These are phyloP conservation scores for Dillenia suffruticosa DNA, from an alignment of 164 flowering plant genomes.

Conservation along the genomic window DNA sequence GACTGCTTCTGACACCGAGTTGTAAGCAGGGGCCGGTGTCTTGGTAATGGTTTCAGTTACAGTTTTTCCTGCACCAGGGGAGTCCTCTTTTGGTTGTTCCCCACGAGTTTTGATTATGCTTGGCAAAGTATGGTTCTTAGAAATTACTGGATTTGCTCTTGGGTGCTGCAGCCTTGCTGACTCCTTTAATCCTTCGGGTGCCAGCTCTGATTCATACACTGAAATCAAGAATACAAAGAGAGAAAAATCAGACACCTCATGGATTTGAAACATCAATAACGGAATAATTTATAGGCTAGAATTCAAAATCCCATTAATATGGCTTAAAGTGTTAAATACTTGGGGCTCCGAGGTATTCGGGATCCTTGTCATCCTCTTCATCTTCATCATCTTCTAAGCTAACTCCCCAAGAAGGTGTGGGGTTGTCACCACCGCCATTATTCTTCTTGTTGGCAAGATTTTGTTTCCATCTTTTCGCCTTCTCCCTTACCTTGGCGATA, in stretches of 20 bases:
- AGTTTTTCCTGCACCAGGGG: slow-evolving; percentile 19
- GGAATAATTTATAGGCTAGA: neutral
- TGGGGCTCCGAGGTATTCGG: slow-evolving; percentile 73
- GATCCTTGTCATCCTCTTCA: slow-evolving; percentile 39
- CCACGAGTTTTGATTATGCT: neutral
- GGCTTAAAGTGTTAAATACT: slow-evolving; percentile 30
- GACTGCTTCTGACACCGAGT: slow-evolving; percentile 35
- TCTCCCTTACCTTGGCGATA: slow-evolving; percentile 63
- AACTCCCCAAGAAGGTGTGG: slow-evolving; percentile 48
- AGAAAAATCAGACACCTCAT: neutral
- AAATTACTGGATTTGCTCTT: slow-evolving; percentile 23
- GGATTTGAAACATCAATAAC: neutral
- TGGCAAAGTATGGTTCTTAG: slow-evolving; percentile 29
- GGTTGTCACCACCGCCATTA: slow-evolving; percentile 25
- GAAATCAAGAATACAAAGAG: slow-evolving; percentile 5
- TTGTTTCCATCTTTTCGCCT: slow-evolving; percentile 50
- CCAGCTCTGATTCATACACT: slow-evolving; percentile 83
- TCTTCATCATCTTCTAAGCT: slow-evolving; percentile 41
- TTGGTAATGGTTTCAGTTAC: slow-evolving; percentile 28
- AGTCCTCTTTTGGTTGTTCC: slow-evolving; percentile 9
- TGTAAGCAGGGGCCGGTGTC: slow-evolving; percentile 38
- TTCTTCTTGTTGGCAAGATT: slow-evolving; percentile 47
- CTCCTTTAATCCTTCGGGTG: slow-evolving; percentile 43
- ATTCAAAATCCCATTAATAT: neutral
- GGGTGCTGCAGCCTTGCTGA: slow-evolving; percentile 44